Percentiles rank a stretch among this genome's conserved stretches.
These are phyloP conservation scores for Pseudopyrenochaeta lycopersici DNA, from an alignment of 2,329 filamentous ascomycete species.

Conservation along the genomic window DNA sequence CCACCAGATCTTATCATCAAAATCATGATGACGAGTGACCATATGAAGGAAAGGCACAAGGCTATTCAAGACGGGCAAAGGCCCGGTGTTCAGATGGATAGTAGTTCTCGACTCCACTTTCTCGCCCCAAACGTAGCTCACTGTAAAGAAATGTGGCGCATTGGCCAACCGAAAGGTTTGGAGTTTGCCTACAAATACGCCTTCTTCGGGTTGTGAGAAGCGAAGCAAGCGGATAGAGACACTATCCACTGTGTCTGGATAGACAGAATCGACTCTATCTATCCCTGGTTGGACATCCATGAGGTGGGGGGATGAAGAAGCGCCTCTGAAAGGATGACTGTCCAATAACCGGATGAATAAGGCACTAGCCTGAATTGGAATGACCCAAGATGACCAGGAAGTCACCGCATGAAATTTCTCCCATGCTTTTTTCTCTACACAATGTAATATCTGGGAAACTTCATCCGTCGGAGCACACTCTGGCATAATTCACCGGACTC, in stretches of 20 bases:
- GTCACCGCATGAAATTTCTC: not conserved
- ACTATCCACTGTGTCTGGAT: constrained; percentile 11
- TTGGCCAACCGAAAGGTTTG: constrained; percentile 31
- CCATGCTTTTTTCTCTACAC: not conserved
- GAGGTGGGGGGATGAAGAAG: not conserved
- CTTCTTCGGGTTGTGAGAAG: constrained; percentile 15
- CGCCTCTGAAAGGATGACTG: not conserved
- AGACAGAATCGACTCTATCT: constrained; percentile 10
- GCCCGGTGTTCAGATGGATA: constrained; percentile 19
- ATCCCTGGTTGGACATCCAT: constrained; percentile 6
- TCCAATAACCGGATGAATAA: not conserved
- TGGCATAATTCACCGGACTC: too few relatives aligned
- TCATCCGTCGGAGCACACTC: too few relatives aligned
- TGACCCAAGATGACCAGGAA: not conserved
- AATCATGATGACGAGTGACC: constrained; percentile 31
- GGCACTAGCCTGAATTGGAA: not conserved
- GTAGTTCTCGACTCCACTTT: constrained; percentile 15
- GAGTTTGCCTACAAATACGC: constrained; percentile 24
- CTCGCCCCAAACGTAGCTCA: constrained; percentile 41
- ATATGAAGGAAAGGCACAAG: constrained; percentile 34
- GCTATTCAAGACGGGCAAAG: constrained; percentile 28
- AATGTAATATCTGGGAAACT: not conserved
- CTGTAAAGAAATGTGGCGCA: constrained; percentile 39
- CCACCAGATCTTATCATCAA: constrained; percentile 35
- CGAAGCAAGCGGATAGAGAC: constrained; percentile 25